Evolutionary conservation across 1,284 basidiomycete genomes (phyloP), one percentile per base, ranked within the genome.

Genomic region (Peniophora sp.): DNA sequence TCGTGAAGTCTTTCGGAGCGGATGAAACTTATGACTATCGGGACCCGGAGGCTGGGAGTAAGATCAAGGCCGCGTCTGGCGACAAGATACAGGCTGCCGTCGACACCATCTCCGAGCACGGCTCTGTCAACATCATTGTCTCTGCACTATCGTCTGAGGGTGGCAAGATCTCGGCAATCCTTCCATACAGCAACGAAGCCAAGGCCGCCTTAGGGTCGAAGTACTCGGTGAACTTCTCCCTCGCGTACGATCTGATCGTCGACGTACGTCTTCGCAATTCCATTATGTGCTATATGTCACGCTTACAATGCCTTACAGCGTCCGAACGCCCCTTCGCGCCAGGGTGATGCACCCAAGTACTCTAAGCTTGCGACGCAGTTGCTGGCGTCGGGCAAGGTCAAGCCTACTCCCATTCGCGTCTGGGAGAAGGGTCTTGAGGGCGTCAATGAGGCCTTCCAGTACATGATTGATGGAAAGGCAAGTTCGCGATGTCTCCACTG

Each of bases 371-470:
- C 58, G 38, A 44, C 52, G 9, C 6, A 48, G 16, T 48, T 63
- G 14, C 52, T 63, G 11, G 46, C 52, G 35, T n/a, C 46, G 2
- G 53, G 56, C 17, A 50, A 49, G 45, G 25, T 64, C 11, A 55
- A 56, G 27, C 58, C 63, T 0, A 56, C 54, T 27, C 49, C 58
- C 16, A 49, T 63, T 52, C 47, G 61, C 50, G 49, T 57, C 34
- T 27, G 54, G 45, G 52, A 52, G 12, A 45, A 45, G 3, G 57
- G 56, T 20, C 50, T 60, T 8, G 58, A 53, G 3, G 50, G 47
- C 25, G 52, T 57, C 9, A 16, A 49, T 20, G 51, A 54, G 9
- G 60, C 51, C 10, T 48, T 55, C 17, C 43, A 50, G 16, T 52
- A 48, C 32, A 44, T 51, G 55, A 50, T 27, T 11, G 45, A 32